These are phyloP conservation scores for Apiotrichum mycotoxinovorans DNA, from an alignment of 1,284 basidiomycete species.

Conservation along the genomic window DNA sequence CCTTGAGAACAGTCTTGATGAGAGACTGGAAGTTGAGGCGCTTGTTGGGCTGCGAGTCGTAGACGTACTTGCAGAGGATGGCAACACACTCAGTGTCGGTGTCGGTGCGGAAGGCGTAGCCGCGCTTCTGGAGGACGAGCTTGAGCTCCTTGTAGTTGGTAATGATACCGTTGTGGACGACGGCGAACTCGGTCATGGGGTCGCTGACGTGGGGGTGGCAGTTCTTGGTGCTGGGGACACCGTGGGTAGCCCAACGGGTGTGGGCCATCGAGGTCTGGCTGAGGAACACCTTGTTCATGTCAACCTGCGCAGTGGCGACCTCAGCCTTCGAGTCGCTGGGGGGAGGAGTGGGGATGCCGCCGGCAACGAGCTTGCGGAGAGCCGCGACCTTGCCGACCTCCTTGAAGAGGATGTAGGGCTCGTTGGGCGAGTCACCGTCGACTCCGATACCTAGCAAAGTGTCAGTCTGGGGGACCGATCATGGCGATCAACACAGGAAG, in stretches of 20 bases:
- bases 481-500: background rate
- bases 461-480: background rate
- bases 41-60: constrained; percentile 87
- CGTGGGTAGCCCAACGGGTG: constrained; percentile 99
- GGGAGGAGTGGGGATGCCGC: constrained; percentile 52
- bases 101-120: constrained; percentile 90
- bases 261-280: constrained; percentile 96
- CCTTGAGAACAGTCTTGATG: constrained; percentile 93
- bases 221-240: constrained; percentile 79
- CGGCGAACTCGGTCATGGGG: constrained; percentile 71
- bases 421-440: constrained; percentile 80
- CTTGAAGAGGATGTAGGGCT: constrained; percentile 78
- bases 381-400: constrained; percentile 97
- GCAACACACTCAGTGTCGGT: constrained; percentile 98
- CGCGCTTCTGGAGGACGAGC: constrained; percentile 91
- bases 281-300: constrained; percentile 77
- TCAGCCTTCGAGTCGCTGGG: constrained; percentile 16
- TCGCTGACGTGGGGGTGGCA: constrained; percentile 96
- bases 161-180: constrained; percentile 99
- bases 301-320: constrained; percentile 52
- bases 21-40: constrained; percentile 85
- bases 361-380: constrained; percentile 85
- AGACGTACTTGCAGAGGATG: constrained; percentile 94
- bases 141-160: constrained; percentile 90
- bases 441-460: constrained; percentile 69